Evolutionary conservation across 306 rosid genomes (phyloP).

Genomic region (Abrus precatorius): DNA sequence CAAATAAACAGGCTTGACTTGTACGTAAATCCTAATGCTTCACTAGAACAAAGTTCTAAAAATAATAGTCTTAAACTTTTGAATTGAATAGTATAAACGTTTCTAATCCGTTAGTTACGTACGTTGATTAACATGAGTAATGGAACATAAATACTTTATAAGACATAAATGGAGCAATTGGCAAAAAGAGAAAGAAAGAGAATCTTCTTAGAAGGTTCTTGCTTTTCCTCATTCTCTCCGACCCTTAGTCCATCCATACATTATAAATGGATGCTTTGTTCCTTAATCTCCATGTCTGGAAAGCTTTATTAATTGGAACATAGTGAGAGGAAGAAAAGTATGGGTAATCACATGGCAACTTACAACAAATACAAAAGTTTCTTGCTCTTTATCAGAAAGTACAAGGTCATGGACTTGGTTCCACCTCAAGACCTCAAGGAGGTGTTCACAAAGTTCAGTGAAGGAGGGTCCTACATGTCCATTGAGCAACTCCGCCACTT

Average conservation of each 20-base stretch:
- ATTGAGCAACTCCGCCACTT: slow-evolving; percentile 67
- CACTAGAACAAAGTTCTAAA: neutral
- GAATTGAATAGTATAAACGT: neutral
- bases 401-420: slow-evolving; percentile 61
- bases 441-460: slow-evolving; percentile 60
- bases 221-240: neutral
- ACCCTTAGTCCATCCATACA: neutral
- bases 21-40: neutral
- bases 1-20: slow-evolving; percentile 3
- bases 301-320: slow-evolving; percentile 14
- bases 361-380: slow-evolving; percentile 71
- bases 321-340: neutral
- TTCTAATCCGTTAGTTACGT: neutral
- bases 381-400: slow-evolving; percentile 72
- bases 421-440: slow-evolving; percentile 78
- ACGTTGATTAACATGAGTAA: neutral
- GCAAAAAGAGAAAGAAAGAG: slow-evolving; percentile 6
- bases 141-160: neutral
- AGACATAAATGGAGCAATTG: neutral
- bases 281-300: neutral
- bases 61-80: neutral
- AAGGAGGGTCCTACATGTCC: slow-evolving; percentile 59
- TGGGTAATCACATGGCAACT: slow-evolving; percentile 51
- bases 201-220: slow-evolving; percentile 47
- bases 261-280: slow-evolving; percentile 43